Base-by-base conservation (phyloP, 106 monocot species). In the Vanilla planifolia region DNA sequence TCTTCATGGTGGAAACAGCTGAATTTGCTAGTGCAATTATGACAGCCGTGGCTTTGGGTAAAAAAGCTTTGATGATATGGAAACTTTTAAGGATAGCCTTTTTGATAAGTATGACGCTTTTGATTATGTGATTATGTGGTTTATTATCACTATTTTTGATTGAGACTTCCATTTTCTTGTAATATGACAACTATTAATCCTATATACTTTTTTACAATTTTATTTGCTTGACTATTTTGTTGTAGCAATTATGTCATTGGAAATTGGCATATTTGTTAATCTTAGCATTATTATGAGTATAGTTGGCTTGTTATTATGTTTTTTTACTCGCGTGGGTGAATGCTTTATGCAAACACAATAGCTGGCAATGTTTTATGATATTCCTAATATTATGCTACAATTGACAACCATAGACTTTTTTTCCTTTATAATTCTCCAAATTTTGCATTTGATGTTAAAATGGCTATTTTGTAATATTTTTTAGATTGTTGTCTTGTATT, bases 381-480 rank as follows among this genome's bases (percentile, higher is more conserved):
- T n/a, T n/a, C n/a, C n/a, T n/a, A n/a, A n/a, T n/a, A n/a, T n/a
- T n/a, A n/a, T n/a, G n/a, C n/a, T n/a, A n/a, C n/a, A n/a, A n/a
- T n/a, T n/a, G n/a, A n/a, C n/a, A n/a, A n/a, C n/a, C n/a, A n/a
- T n/a, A n/a, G n/a, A n/a, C n/a, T n/a, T n/a, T 55, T 1, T 24
- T 30, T 0, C 35, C 22, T 35, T 41, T 13, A 1, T 22, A 53
- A 8, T n/a, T 61, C 27, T 51, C 2, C 14, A 65, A 65, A 63
- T 63, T 2, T 33, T 35, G 19, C 24, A 8, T 27, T 14, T 23
- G 21, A 48, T 23, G 24, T 42, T 34, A 36, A 0, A 63, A 9
- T 51, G n/a, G n/a, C 15, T 35, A 13, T 26, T 33, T 64, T 64
- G 27, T 50, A 29, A 11, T n/a, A n/a, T n/a, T n/a, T n/a, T n/a